Percentiles rank a stretch among this genome's conserved stretches.
phyloP scores from a whole-genome alignment of 164 flowering plant genomes.

The Umbilicus rupestris region DNA sequence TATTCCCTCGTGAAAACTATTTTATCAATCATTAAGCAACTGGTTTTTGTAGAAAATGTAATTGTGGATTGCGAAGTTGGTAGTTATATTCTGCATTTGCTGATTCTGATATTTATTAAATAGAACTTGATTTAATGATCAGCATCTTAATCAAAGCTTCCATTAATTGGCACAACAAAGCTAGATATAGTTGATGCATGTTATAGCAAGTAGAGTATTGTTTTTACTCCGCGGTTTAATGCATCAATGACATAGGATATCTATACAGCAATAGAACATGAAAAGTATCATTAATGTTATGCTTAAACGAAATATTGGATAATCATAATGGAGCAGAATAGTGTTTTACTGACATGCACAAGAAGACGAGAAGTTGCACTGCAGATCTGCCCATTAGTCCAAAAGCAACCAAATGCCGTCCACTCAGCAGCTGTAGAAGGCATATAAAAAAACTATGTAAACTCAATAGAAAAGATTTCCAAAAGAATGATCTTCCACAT shows the following conservation, averaged over 20 bases:
- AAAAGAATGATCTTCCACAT: background rate
- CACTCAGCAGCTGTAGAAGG: slow-evolving; percentile 81
- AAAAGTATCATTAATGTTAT: background rate
- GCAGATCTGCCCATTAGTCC: slow-evolving; percentile 99
- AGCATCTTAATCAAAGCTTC: background rate
- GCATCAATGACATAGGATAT: background rate
- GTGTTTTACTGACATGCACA: slow-evolving; percentile 59
- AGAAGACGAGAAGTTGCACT: slow-evolving; percentile 96
- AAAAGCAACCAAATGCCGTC: slow-evolving; percentile 88
- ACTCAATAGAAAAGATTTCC: background rate
- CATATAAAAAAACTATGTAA: slow-evolving; percentile 8
- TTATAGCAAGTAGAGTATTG: background rate
- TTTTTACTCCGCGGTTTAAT: too few relatives aligned
- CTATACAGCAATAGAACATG: background rate
- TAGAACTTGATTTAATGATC: background rate
- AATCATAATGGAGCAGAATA: background rate
- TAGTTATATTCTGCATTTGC: background rate
- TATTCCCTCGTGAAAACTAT: background rate
- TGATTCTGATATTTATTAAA: background rate
- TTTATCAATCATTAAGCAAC: too few relatives aligned
- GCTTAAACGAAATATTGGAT: background rate
- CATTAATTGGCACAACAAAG: background rate
- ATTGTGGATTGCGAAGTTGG: too few relatives aligned
- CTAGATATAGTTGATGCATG: background rate
- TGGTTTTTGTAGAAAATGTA: too few relatives aligned